Evolutionary conservation across 2,329 filamentous ascomycete genomes (phyloP).

Genomic region (Periconia macrospinosa): DNA sequence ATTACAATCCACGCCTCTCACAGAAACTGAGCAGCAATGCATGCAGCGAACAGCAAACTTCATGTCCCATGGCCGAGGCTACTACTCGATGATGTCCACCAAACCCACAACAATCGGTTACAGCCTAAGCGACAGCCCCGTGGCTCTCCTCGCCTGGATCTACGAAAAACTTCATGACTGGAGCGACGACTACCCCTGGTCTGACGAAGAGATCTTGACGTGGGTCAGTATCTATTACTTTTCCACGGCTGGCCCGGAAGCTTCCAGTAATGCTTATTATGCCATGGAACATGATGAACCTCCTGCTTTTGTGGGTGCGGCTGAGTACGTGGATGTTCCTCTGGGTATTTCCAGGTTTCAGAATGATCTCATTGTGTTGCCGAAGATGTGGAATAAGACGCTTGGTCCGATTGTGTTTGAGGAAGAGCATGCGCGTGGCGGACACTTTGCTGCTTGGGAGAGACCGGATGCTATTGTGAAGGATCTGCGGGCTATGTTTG

Average conservation of each 20-base stretch:
- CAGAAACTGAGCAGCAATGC: conserved; percentile 53
- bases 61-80: conserved; percentile 57
- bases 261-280: conserved; percentile 56
- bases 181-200: conserved; percentile 73
- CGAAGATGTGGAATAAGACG: conserved; percentile 9
- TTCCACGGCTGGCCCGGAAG: conserved; percentile 67
- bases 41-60: conserved; percentile 61
- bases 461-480: conserved; percentile 55
- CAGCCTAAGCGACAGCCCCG: conserved; percentile 68
- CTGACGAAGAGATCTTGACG: conserved; percentile 72
- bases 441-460: conserved; percentile 66
- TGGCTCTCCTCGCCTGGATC: conserved; percentile 74
- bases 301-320: conserved; percentile 1
- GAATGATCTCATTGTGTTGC: conserved; percentile 9
- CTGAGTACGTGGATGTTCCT: conserved; percentile 1
- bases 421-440: conserved; percentile 50
- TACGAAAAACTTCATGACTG: conserved; percentile 80
- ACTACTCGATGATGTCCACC: conserved; percentile 63
- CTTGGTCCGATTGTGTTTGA: conserved; percentile 59
- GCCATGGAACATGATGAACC: conserved; percentile 48
- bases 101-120: conserved; percentile 75
- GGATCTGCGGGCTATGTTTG: conserved; percentile 63
- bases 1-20: conserved; percentile 59
- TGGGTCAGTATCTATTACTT: conserved; percentile 78
- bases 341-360: conserved; percentile 23